Base-by-base conservation (phyloP, 257 asterid genomes). In the Solanum clarkiae region DNA sequence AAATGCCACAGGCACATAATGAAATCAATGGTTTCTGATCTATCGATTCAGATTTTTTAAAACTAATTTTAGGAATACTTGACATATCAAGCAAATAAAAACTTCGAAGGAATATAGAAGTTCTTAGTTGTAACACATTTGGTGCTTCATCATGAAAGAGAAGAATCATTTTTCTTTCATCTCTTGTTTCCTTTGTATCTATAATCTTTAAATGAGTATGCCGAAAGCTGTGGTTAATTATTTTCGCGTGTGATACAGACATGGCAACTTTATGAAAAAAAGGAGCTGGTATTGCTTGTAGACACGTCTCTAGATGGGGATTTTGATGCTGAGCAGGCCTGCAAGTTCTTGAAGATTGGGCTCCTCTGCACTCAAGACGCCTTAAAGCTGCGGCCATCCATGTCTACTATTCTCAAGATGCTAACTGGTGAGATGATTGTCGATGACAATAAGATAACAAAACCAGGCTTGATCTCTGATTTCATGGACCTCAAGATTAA, bases 291-390 rank as follows among this genome's bases (percentile, higher is more conserved):
- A 11, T 72, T 63, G 54, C 89, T 95, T n/a, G 93, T 95, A 59
- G 99, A 97, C 90, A 90, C 92, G 10, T 87, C 92, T 3, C 83
- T 97, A 54, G 65, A 91, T 5, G 99, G 98, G 54, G 90, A 91
- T 87, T 95, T 93, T 59, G 98, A 97, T 81, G 92, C 91, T 0
- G 96, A 97, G 87, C 93, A 92, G 85, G 98, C 98, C 14, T 95
- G 99, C 91, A 93, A 84, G 85, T 90, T 89, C 92, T 88, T 97
- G 29, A 94, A 95, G 88, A 90, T 97, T 11, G 98, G 97, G 36
- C 91, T 97, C 56, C 97, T 97, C 63, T 97, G 99, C 89, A 94
- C 98, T 66, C 99, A 97, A 86, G 98, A 97, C 86, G 47, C 92
- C 55, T 93, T 95, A 0, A 95, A 92, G 91, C 95, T 94, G 82